Base-by-base conservation (phyloP, 2,329 filamentous ascomycete genomes). In the Botryotinia calthae region DNA sequence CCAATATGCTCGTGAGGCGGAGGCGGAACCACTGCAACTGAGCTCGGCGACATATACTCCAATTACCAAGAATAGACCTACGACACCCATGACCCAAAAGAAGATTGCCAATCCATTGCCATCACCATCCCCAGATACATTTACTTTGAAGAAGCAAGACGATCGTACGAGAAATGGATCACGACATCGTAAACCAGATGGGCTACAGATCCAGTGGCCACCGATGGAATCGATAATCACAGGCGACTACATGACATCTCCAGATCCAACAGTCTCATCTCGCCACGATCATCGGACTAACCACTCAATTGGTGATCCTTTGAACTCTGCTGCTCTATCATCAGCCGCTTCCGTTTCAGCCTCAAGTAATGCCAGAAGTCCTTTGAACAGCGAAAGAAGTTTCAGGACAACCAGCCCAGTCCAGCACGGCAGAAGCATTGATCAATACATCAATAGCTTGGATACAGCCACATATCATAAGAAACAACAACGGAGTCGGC, bases 401-500 rank as follows among this genome's bases (percentile, higher is more conserved):
- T 86, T 83, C 75, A 84, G 81, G 66, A 84, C 64, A 10, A 73
- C 86, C 70, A 90, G 88, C 77, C 84, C 88, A 61, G 88, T 87
- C 74, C 84, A 87, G 18, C 90, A 88, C 77, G 87, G 86, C 58
- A 88, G 90, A 75, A 93, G 89, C 76, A 87, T 93, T 51, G 93
- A 97, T 77, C 90, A 95, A 75, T 97, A 96, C 79, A 95, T 97
- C 76, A 93, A 90, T 82, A 96, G 93, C 80, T 83, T 97, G 1
- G 94, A 97, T 48, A 88, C 93, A 68, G 93, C 93, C 16, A 89
- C 90, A 72, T 87, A 89, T 73, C 89, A 90, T 78, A 84, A 85
- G 7, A 85, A 84, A 75, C 87, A 85, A 75, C 83, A 86, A 70
- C 86, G 87, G 44, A 81, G 82, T 40, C 82, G 83, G 73, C 81